phyloP scores from a whole-genome alignment of 139 green algal species.

The Coelastrella sp. region DNA sequence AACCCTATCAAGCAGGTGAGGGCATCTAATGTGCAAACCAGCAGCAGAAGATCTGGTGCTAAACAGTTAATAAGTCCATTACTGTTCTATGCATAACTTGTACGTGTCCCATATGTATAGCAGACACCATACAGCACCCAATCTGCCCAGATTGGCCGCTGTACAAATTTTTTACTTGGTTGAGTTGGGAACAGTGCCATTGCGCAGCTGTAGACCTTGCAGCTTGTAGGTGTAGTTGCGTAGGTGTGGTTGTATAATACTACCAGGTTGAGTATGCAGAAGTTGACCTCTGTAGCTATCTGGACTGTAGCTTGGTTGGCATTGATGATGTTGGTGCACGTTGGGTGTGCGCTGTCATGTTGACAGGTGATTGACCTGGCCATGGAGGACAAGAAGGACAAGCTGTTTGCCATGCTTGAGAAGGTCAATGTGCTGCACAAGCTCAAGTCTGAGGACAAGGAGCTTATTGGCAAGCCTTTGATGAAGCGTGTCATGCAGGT shows the following conservation, averaged over 20 bases:
- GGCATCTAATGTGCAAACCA: not conserved
- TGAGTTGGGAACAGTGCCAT: too few species aligned
- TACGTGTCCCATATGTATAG: not conserved
- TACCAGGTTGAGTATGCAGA: too few species aligned
- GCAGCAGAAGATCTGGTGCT: too few species aligned
- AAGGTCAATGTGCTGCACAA: slow-evolving; percentile 88
- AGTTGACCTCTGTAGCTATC: not conserved
- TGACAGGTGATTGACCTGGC: slow-evolving; percentile 88
- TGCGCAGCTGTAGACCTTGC: too few species aligned
- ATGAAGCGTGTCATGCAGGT: slow-evolving; percentile 91
- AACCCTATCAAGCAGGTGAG: slow-evolving; percentile 90
- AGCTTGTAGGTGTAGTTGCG: too few species aligned
- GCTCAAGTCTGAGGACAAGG: slow-evolving; percentile 94
- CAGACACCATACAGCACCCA: too few species aligned
- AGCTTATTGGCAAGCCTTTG: slow-evolving; percentile 96
- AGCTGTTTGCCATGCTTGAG: slow-evolving; percentile 95
- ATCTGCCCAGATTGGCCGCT: too few species aligned
- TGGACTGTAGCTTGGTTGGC: not conserved
- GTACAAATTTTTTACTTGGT: too few species aligned
- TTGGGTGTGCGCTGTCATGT: not conserved
- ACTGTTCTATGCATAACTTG: not conserved
- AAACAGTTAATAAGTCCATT: too few species aligned
- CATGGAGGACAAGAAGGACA: slow-evolving; percentile 98
- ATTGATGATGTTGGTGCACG: not conserved
- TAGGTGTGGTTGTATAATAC: too few species aligned